Percentiles rank a stretch among this genome's conserved stretches.
phyloP scores from a whole-genome alignment of 208 protist species.

The Phytomonas sp. region DNA sequence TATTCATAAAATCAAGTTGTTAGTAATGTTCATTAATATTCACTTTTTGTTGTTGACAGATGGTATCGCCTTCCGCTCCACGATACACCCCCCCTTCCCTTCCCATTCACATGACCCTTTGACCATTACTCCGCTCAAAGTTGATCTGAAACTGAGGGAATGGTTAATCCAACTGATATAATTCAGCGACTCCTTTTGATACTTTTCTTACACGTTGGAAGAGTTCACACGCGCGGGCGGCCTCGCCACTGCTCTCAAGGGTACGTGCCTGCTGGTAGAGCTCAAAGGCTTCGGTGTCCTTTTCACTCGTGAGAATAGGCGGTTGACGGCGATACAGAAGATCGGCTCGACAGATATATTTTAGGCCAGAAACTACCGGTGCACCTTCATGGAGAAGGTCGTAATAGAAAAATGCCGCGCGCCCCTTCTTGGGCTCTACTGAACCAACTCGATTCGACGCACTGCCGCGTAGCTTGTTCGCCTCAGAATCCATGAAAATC shows the following conservation, averaged over 20 bases:
- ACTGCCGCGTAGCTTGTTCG: constrained; percentile 48
- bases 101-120: background rate
- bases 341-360: constrained; percentile 86
- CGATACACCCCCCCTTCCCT: background rate
- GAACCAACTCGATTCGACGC: constrained; percentile 33
- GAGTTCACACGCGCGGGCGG: constrained; percentile 52
- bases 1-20: background rate
- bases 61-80: background rate
- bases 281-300: constrained; percentile 56
- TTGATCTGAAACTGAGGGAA: background rate
- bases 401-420: constrained; percentile 82
- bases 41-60: background rate
- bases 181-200: constrained; percentile 59
- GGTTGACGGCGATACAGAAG: constrained; percentile 71
- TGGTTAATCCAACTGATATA: constrained; percentile 71
- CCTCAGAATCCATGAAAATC: constrained; percentile 34
- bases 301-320: constrained; percentile 52
- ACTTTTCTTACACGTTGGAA: constrained; percentile 67
- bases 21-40: background rate
- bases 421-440: constrained; percentile 54
- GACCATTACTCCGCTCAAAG: background rate
- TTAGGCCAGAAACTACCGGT: constrained; percentile 51
- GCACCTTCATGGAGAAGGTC: constrained; percentile 81
- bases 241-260: constrained; percentile 64
- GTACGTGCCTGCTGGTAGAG: constrained; percentile 70